Evolutionary conservation across 2,329 filamentous ascomycete genomes (phyloP).

Genomic region (Sporothrix euskadiensis): DNA sequence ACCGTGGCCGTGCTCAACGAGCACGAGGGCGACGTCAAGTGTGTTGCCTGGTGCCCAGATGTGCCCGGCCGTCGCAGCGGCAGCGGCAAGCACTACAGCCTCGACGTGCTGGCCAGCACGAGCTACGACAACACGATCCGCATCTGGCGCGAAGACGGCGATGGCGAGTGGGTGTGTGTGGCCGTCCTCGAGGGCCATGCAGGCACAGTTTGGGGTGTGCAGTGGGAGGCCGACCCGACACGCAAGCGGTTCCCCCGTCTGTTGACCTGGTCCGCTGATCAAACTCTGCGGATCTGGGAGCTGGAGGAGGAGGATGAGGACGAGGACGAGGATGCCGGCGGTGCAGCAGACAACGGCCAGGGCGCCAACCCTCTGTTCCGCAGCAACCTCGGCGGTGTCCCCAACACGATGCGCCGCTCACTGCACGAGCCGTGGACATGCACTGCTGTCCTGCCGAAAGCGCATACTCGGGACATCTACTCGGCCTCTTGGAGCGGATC

Average conservation of each 20-base stretch:
- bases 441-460: conserved; percentile 70
- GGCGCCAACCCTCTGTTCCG: conserved; percentile 36
- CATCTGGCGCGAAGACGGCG: conserved; percentile 84
- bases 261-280: conserved; percentile 82
- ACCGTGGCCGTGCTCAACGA: conserved; percentile 93
- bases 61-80: conserved; percentile 48
- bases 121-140: conserved; percentile 93
- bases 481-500: conserved; percentile 78
- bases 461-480: conserved; percentile 81
- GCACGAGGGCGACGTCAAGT: conserved; percentile 94
- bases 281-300: conserved; percentile 76
- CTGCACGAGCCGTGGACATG: conserved; percentile 83
- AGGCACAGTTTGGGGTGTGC: conserved; percentile 87
- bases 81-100: conserved; percentile 46
- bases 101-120: conserved; percentile 79
- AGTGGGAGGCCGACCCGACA: conserved; percentile 60
- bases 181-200: conserved; percentile 75
- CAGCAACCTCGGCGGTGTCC: conserved; percentile 61
- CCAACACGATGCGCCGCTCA: conserved; percentile 82
- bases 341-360: conserved; percentile 35
- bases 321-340: conserved; percentile 33
- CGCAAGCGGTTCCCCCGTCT: conserved; percentile 59
- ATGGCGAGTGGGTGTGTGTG: conserved; percentile 89
- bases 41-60: conserved; percentile 85
- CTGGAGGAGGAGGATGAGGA: conserved; percentile 57